Percentiles rank a stretch among this genome's conserved stretches.
Conservation (phyloP, 2,329 filamentous ascomycete species). For the Alternaria atra region DNA sequence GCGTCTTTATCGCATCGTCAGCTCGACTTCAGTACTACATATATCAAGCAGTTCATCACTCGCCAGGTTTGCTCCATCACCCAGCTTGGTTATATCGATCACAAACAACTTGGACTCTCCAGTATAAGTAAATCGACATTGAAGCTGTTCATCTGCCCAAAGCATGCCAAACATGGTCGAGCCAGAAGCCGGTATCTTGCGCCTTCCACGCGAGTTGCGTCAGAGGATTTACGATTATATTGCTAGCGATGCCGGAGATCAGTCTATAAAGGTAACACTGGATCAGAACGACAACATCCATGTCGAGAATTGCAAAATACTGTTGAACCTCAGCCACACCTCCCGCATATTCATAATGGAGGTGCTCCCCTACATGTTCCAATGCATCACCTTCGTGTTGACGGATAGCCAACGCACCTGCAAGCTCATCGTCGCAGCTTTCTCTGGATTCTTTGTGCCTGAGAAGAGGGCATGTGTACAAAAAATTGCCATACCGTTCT, state of each 20-base stretch:
- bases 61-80: neutral
- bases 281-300: neutral
- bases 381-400: neutral
- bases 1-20: fast-evolving
- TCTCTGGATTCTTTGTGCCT: neutral
- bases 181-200: neutral
- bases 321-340: neutral
- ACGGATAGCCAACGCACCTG: neutral
- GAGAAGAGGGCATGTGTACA: neutral
- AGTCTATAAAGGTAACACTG: neutral
- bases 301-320: neutral
- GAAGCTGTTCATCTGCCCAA: neutral
- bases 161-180: neutral
- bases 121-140: neutral
- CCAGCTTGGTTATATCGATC: too few species aligned
- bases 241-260: neutral
- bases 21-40: too few species aligned
- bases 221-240: neutral
- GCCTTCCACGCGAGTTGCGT: neutral
- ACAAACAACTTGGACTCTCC: neutral
- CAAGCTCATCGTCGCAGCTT: neutral
- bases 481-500: neutral
- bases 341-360: neutral
- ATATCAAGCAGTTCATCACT: neutral
- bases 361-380: neutral